A percentile compares a stretch with the other conserved stretches of the same genome.
Conservation (phyloP, 2,329 filamentous ascomycete genomes). For the Chrysoporthe cubensis region DNA sequence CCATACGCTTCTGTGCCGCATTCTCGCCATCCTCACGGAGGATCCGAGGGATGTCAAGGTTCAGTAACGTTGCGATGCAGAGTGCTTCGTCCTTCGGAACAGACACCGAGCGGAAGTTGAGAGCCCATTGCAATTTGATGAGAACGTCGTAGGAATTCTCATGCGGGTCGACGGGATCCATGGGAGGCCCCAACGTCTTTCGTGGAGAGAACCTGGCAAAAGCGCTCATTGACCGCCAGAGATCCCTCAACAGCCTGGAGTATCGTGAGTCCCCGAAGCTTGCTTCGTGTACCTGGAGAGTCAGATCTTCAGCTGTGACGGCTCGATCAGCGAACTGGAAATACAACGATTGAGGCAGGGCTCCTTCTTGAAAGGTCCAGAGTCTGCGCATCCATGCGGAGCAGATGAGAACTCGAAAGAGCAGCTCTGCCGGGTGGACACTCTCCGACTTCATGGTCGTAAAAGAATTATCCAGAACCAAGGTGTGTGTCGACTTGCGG, state of each 20-base stretch:
- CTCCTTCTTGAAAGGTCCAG: constrained; percentile 44
- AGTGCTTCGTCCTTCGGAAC: constrained; percentile 37
- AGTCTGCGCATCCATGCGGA: constrained; percentile 45
- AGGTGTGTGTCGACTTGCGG: constrained; percentile 37
- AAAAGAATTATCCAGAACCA: constrained; percentile 41
- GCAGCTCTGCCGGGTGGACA: constrained; percentile 33
- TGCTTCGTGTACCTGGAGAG: not conserved
- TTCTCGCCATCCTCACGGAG: constrained; percentile 18
- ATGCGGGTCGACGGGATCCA: not conserved
- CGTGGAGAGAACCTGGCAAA: not conserved
- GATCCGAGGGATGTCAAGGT: constrained; percentile 32
- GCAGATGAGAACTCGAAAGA: constrained; percentile 37
- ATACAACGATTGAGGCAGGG: constrained; percentile 37
- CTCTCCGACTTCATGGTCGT: constrained; percentile 30
- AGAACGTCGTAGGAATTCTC: constrained; percentile 7
- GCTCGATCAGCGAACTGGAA: constrained; percentile 41
- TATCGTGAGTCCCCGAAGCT: not conserved
- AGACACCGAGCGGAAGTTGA: constrained; percentile 37
- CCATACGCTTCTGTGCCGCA: constrained; percentile 32
- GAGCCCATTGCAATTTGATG: constrained; percentile 32
- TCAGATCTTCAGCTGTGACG: constrained; percentile 14
- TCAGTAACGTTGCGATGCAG: constrained; percentile 38
- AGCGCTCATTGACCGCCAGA: not conserved
- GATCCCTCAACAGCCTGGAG: not conserved
- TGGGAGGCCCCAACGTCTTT: not conserved